Base-by-base conservation (phyloP, 345 rosid species). In the Reutealis trisperma region DNA sequence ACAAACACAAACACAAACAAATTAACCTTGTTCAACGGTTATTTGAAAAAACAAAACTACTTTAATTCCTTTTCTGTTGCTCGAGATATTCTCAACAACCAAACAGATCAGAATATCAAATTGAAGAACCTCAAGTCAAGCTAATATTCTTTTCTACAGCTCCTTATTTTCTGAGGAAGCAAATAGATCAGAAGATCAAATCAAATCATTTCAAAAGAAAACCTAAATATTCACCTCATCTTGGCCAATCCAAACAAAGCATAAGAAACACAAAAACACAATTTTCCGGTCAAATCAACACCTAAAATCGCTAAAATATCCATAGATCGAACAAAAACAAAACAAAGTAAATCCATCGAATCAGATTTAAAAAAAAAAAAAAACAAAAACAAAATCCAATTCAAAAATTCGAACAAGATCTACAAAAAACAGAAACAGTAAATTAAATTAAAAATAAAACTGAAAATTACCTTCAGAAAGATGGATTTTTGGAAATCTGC, bases 291-390 rank as follows among this genome's bases (percentile, higher is more conserved):
- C 49, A 71, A 71, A 71, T 19, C 30, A 54, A 71, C 27, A 71
- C 1, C 55, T 22, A 25, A 75, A 69, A 45, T 0, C 15, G 15
- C 16, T 37, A 10, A 62, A 74, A 78, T 42, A 76, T 13, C 6
- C 45, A 69, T 67, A 74, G 83, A 89, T 85, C 82, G 37, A 74
- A 24, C 19, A 11, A 68, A 19, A 75, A 25, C 54, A 64, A 37
- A 66, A 1, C 21, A 30, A 67, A 68, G 54, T 12, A 37, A 69
- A 22, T 19, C 60, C 25, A 19, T 16, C 32, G 13, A 42, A 9
- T n/a, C 58, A 68, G 58, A 14, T 14, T n/a, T 9, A 9, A 6
- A 19, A 64, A 73, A 34, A 62, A 6, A 57, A n/a, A n/a, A n/a
- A n/a, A n/a, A n/a, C n/a, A n/a, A n/a, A n/a, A n/a, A n/a, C n/a